phyloP scores from a whole-genome alignment of 495 filamentous ascomycete genomes.

The Aspergillus saccharolyticus region DNA sequence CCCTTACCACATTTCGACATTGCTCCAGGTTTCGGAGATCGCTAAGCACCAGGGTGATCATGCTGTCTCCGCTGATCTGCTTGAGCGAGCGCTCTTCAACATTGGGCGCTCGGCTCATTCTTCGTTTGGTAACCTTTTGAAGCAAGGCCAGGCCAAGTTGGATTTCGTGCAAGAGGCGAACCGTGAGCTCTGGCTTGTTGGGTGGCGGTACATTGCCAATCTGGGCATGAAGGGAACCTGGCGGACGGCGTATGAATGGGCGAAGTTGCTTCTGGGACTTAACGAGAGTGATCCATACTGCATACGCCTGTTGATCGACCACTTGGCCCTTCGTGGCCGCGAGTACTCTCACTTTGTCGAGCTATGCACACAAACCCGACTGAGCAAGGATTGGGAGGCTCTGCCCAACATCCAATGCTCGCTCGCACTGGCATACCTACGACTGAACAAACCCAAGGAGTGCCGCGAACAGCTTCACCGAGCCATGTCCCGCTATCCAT shows the following conservation, averaged over 20 bases:
- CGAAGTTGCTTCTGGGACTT: conserved; percentile 74
- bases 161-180: conserved; percentile 79
- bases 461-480: conserved; percentile 57
- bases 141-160: conserved; percentile 71
- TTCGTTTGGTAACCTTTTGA: conserved; percentile 67
- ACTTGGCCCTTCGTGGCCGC: conserved; percentile 72
- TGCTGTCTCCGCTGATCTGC: conserved; percentile 75
- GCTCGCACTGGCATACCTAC: conserved; percentile 64
- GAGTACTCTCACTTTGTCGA: conserved; percentile 73
- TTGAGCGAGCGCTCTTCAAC: conserved; percentile 88
- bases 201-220: conserved; percentile 80
- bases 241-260: conserved; percentile 89
- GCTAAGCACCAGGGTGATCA: conserved; percentile 86
- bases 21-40: conserved; percentile 89
- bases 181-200: conserved; percentile 85
- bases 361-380: conserved; percentile 54
- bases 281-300: conserved; percentile 80
- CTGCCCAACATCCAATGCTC: conserved; percentile 68
- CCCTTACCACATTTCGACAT: conserved; percentile 87
- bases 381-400: conserved; percentile 43
- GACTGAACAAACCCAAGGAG: conserved; percentile 57
- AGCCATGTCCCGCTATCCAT: conserved; percentile 71
- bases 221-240: conserved; percentile 88
- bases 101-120: conserved; percentile 83
- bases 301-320: conserved; percentile 71